These are phyloP conservation scores for Urostyla sp. DNA, from an alignment of 73 alveolate genomes.

Conservation along the genomic window DNA sequence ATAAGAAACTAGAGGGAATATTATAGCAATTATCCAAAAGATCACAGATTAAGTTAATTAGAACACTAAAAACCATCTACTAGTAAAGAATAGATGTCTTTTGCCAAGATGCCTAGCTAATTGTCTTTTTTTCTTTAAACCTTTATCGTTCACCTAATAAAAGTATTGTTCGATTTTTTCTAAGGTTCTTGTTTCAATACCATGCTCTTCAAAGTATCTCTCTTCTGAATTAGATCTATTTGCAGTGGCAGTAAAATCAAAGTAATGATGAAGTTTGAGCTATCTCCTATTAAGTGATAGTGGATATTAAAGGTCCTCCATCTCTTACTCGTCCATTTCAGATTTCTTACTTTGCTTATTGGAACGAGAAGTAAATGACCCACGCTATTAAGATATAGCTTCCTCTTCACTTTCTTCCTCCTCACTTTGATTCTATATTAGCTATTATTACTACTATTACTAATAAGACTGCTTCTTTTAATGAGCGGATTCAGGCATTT, in stretches of 20 bases:
- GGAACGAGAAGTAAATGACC: background rate
- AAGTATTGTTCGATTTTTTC: constrained; percentile 12
- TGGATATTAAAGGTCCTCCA: background rate
- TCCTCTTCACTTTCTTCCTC: background rate
- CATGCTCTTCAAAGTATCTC: background rate
- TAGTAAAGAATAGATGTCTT: constrained; percentile 33
- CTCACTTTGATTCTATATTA: too few relatives aligned
- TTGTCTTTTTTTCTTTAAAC: background rate
- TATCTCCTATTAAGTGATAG: background rate
- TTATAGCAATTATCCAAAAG: constrained; percentile 29
- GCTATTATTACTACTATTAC: too few relatives aligned
- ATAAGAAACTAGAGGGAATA: constrained; percentile 39
- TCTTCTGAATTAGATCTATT: constrained; percentile 2
- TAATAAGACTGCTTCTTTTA: too few relatives aligned
- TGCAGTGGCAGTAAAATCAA: background rate
- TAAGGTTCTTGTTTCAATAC: constrained; percentile 1
- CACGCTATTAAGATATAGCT: background rate
- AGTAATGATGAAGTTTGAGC: background rate
- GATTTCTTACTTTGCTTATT: background rate
- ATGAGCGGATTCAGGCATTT: too few relatives aligned
- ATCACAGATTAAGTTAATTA: constrained; percentile 15
- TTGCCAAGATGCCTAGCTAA: constrained; percentile 6
- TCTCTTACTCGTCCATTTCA: background rate
- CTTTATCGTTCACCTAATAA: background rate
- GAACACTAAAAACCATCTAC: constrained; percentile 26